A percentile compares a stretch with the other conserved stretches of the same genome.
These are phyloP conservation scores for Globisporangium yorkense DNA, from an alignment of 352 stramenopile species.

Conservation along the genomic window DNA sequence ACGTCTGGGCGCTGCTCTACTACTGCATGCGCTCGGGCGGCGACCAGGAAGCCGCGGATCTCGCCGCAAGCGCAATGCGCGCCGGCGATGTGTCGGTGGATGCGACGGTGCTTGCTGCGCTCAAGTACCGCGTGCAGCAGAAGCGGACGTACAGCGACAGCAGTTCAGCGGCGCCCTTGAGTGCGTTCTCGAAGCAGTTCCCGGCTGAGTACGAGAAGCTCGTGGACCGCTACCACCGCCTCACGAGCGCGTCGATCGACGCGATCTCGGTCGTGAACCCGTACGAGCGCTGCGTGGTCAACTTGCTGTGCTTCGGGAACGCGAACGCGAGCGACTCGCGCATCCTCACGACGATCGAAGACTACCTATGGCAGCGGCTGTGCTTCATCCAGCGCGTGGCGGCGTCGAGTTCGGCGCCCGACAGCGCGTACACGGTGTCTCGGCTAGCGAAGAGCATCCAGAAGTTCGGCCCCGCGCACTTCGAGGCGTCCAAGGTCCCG, in stretches of 20 bases:
- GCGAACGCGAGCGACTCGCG: slow-evolving; percentile 67
- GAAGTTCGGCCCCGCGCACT: slow-evolving; percentile 67
- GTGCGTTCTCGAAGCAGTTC: slow-evolving; percentile 66
- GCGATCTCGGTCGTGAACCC: slow-evolving; percentile 62
- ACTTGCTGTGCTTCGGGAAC: slow-evolving; percentile 74
- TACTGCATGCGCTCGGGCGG: slow-evolving; percentile 75
- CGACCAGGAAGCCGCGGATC: slow-evolving; percentile 59
- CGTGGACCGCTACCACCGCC: slow-evolving; percentile 59
- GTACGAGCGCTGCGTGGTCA: slow-evolving; percentile 79
- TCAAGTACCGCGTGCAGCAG: slow-evolving; percentile 60
- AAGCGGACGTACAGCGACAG: slow-evolving; percentile 38
- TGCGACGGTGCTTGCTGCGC: slow-evolving; percentile 42
- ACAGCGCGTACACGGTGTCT: slow-evolving; percentile 59
- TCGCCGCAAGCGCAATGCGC: slow-evolving; percentile 35
- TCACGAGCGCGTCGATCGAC: slow-evolving; percentile 68
- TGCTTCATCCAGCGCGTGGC: slow-evolving; percentile 67
- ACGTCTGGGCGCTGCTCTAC: slow-evolving; percentile 75
- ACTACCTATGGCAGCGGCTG: slow-evolving; percentile 82
- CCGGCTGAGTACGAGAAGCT: slow-evolving; percentile 55
- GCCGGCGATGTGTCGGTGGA: slow-evolving; percentile 47
- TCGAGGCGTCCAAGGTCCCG: slow-evolving; percentile 40
- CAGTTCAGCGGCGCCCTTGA: slow-evolving; percentile 23
- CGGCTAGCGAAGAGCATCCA: slow-evolving; percentile 67
- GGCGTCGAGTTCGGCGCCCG: slow-evolving; percentile 24
- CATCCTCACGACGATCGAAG: slow-evolving; percentile 77